A percentile compares a stretch with the other conserved stretches of the same genome.
Evolutionary conservation across 2,329 filamentous ascomycete genomes (phyloP).

Genomic region (Sphaerulina musiva): DNA sequence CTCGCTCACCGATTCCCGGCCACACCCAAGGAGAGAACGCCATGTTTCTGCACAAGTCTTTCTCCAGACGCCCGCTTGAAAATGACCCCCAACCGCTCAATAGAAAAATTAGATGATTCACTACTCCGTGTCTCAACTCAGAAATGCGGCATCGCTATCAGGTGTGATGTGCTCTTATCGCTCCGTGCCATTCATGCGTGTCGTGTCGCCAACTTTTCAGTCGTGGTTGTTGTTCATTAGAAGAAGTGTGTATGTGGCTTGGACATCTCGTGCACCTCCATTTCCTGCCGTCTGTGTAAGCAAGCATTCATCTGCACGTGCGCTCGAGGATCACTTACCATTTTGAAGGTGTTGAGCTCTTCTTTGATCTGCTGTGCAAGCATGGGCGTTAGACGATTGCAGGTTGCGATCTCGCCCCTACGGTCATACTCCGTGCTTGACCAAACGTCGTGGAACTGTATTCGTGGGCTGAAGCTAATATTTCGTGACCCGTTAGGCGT

Average conservation of each 20-base stretch:
- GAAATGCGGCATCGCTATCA: slow-evolving; percentile 12
- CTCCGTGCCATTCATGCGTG: slow-evolving; percentile 17
- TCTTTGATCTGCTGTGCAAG: slow-evolving; percentile 99
- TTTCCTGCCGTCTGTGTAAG: slow-evolving; percentile 65
- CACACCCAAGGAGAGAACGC: slow-evolving; percentile 10
- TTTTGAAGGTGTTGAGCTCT: slow-evolving; percentile 98
- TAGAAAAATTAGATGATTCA: slow-evolving; percentile 20
- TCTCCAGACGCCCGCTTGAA: slow-evolving; percentile 9
- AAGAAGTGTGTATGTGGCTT: slow-evolving; percentile 99
- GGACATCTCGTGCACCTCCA: slow-evolving; percentile 98
- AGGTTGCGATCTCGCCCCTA: slow-evolving; percentile 90
- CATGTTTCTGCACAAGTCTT: slow-evolving; percentile 4
- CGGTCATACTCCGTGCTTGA: slow-evolving; percentile 92
- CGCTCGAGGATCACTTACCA: slow-evolving; percentile 57
- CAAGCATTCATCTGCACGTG: slow-evolving; percentile 33
- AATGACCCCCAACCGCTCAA: slow-evolving; percentile 12
- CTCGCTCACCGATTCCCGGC: neutral
- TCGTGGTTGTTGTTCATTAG: slow-evolving; percentile 50
- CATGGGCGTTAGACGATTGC: slow-evolving; percentile 94
- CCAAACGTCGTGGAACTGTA: slow-evolving; percentile 96
- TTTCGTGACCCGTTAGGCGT: slow-evolving; percentile 64
- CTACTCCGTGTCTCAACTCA: slow-evolving; percentile 13
- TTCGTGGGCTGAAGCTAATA: slow-evolving; percentile 78
- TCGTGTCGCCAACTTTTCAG: slow-evolving; percentile 17
- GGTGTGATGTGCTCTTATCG: slow-evolving; percentile 14